Percentiles rank a stretch among this genome's conserved stretches.
Evolutionary conservation across 2,329 filamentous ascomycete species (phyloP).

Genomic region (Cephalotrichum gorgonifer): DNA sequence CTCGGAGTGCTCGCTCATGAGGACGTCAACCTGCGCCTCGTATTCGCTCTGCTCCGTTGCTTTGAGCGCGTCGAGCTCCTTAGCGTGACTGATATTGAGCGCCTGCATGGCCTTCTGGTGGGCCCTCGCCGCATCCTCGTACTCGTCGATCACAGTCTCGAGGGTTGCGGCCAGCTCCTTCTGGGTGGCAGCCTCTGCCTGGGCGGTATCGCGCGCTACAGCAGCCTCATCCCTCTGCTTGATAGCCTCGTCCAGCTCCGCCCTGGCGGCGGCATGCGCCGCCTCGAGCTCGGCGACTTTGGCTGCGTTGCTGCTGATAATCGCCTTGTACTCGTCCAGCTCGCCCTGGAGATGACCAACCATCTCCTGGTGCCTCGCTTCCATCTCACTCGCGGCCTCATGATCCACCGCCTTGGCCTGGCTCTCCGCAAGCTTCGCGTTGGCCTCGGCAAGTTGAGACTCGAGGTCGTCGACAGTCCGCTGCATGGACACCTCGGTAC

Average conservation of each 20-base stretch:
- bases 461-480: constrained; percentile 67
- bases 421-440: constrained; percentile 36
- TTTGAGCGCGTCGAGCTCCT: constrained; percentile 38
- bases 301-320: constrained; percentile 56
- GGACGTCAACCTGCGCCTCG: constrained; percentile 44
- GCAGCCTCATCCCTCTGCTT: constrained; percentile 18
- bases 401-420: constrained; percentile 29
- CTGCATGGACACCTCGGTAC: constrained; percentile 62
- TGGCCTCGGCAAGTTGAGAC: constrained; percentile 39
- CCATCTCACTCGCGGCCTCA: constrained; percentile 33
- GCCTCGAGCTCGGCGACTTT: constrained; percentile 68
- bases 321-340: constrained; percentile 70
- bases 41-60: constrained; percentile 41
- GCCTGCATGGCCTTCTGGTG: constrained; percentile 41
- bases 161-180: constrained; percentile 39
- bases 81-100: constrained; percentile 38
- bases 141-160: constrained; percentile 47
- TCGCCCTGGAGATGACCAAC: constrained; percentile 57
- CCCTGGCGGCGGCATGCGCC: constrained; percentile 54
- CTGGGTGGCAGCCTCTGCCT: constrained; percentile 32
- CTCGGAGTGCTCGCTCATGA: constrained; percentile 52
- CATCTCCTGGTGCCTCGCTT: constrained; percentile 47
- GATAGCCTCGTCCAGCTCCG: constrained; percentile 57
- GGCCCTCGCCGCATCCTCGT: constrained; percentile 46
- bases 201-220: constrained; percentile 39